Base-by-base conservation (phyloP, 257 asterid genomes). In the Craterostigma plantagineum region DNA sequence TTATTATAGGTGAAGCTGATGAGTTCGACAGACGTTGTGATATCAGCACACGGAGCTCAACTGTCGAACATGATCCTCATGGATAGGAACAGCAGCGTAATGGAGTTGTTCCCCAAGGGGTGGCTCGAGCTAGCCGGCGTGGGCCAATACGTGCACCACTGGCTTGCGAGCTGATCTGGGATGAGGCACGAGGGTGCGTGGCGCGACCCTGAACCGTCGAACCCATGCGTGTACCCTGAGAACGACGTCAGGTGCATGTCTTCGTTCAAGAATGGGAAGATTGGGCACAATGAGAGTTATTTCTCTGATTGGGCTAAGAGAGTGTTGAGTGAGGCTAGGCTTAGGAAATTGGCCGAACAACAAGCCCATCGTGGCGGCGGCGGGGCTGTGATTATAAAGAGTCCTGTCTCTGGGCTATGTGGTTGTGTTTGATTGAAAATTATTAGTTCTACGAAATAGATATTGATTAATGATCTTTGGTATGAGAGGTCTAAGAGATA, bases 11-110 rank as follows among this genome's bases (percentile, higher is more conserved):
- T 40, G 14, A 40, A 40, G 45, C 17, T 40, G 45, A 40, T 40
- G 45, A 40, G 45, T 12, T 9, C 9, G n/a, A 40, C 45, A 2
- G 45, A 40, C 15, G 15, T 40, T 9, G 10, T 40, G 15, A 16
- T 73, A 43, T 72, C 92, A 5, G 75, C 92, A 23, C 92, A 79
- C 18, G 92, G 90, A 1, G 92, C 92, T 12, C 90, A 75, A 49
- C 52, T 76, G 10, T 61, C 81, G 4, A 76, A 76, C 75, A 59
- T 75, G 78, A 54, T 75, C 51, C 34, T 79, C 9, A 75, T 75
- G 92, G 73, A 79, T 48, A 58, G 65, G 61, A 70, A 70, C 60
- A 67, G 87, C 54, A 75, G 87, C 46, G 72, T 79, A 7, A 61
- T 76, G 71, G 92, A 79, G 47, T 53, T 79, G 33, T 79, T 76